Base-by-base conservation (phyloP, 305 asterid genomes). In the Plantago coronopus region DNA sequence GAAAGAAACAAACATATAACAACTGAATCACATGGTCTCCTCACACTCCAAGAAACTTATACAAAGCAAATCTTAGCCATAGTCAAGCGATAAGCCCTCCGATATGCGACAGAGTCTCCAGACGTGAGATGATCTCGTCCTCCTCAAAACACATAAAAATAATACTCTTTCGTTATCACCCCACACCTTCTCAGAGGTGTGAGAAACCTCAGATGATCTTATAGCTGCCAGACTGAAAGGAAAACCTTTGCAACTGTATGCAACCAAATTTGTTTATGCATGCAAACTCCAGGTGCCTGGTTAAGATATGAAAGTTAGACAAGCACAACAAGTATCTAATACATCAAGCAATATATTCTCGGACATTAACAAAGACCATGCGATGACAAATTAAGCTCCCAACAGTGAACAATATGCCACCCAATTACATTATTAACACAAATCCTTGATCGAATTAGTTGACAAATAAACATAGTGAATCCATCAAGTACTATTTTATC, bases 111-210 rank as follows among this genome's bases (percentile, higher is more conserved):
- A 82, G 85, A 93, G 60, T 82, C 99, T 89, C 99, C 99, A 91
- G 64, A 91, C 70, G 68, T 81, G 87, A 5, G 97, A 86, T 64
- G 96, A 86, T 75, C 89, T 84, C 62, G 97, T 86, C 65, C 91
- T 84, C 79, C 95, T 78, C 59, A 78, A 71, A 65, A 72, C 88
- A 72, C 83, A 80, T 66, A 76, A 58, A 22, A 87, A 65, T 68
- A 80, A 73, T 64, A 82, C 74, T 65, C 79, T 68, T 73, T 81
- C 76, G 69, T 75, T 81, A 62, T 66, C 74, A 71, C 91, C 94
- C 99, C 96, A 83, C 97, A 88, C 99, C 99, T 76, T 70, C 84
- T 76, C 69, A 65, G 78, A 85, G 99, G 99, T 85, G 96, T 68
- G 95, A 87, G 96, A 81, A 80, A 75, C 79, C 65, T 71, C 67